phyloP scores from a whole-genome alignment of 2,329 filamentous ascomycete species.

The Talaromyces piceae region DNA sequence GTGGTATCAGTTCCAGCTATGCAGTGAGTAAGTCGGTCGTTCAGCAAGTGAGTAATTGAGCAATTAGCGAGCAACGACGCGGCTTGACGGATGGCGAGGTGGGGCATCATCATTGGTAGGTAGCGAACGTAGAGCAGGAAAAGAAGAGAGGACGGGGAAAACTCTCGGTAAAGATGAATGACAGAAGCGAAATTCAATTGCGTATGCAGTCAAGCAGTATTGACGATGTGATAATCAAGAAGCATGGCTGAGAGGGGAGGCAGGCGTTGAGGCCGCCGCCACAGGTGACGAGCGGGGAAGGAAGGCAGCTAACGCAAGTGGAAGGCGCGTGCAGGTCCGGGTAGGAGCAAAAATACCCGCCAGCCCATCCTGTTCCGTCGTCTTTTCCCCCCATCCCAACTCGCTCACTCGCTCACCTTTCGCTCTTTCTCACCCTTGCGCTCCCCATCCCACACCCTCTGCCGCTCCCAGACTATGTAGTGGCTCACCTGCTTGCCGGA shows the following conservation, averaged over 20 bases:
- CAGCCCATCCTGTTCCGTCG: constrained; percentile 19
- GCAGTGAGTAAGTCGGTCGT: not conserved
- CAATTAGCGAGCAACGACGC: too few species aligned
- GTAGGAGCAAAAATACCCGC: constrained; percentile 7
- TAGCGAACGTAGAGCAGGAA: too few species aligned
- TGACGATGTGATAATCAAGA: not conserved
- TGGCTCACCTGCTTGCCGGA: constrained; percentile 27
- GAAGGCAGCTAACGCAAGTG: constrained; percentile 2
- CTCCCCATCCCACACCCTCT: constrained; percentile 27
- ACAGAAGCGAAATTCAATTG: not conserved
- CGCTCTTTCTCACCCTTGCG: constrained; percentile 24
- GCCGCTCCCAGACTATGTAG: constrained; percentile 31
- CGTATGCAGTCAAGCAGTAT: not conserved
- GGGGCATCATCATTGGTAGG: not conserved
- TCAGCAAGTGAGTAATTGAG: not conserved
- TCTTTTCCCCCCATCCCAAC: constrained; percentile 22
- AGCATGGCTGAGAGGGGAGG: not conserved
- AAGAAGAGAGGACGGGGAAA: too few species aligned
- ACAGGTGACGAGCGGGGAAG: constrained; percentile 12
- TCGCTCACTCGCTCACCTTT: constrained; percentile 18
- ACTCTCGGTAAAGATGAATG: not conserved
- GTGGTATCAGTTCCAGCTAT: not conserved
- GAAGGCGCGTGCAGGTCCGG: not conserved
- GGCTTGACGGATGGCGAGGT: not conserved
- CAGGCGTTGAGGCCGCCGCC: not conserved